Conservation (phyloP, 75 land plant genomes). For the Isoetes taiwanensis region DNA sequence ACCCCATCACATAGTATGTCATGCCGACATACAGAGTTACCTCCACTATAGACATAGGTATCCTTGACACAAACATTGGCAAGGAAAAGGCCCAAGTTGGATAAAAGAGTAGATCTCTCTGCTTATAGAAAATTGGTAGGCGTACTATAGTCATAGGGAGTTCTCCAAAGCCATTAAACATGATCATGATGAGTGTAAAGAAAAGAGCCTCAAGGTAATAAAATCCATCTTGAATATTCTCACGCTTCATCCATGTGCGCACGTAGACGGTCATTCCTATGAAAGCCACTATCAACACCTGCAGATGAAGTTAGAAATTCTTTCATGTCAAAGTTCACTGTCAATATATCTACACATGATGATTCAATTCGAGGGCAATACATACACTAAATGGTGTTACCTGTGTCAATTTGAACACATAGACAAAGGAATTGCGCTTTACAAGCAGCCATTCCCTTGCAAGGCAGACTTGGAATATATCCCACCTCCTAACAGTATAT, state of each 20-base stretch:
- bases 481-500: slow-evolving; percentile 12
- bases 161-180: slow-evolving; percentile 51
- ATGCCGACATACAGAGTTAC: slow-evolving; percentile 35
- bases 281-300: slow-evolving; percentile 23
- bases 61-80: slow-evolving; percentile 29
- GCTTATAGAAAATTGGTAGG: slow-evolving; percentile 48
- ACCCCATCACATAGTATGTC: slow-evolving; percentile 59
- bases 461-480: slow-evolving; percentile 23
- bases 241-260: slow-evolving; percentile 38
- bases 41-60: slow-evolving; percentile 46
- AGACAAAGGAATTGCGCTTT: slow-evolving; percentile 25
- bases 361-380: too few relatives aligned
- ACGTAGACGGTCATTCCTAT: slow-evolving; percentile 46
- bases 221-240: slow-evolving; percentile 24
- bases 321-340: too few relatives aligned
- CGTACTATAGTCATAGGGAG: slow-evolving; percentile 22
- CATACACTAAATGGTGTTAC: too few relatives aligned
- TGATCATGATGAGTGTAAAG: slow-evolving; percentile 31
- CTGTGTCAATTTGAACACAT: slow-evolving; percentile 25
- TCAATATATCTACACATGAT: too few relatives aligned
- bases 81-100: slow-evolving; percentile 71
- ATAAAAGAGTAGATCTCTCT: slow-evolving; percentile 43
- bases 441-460: slow-evolving; percentile 22
- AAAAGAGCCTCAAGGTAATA: slow-evolving; percentile 35
- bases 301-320: slow-evolving; percentile 11